Conservation (phyloP, 106 monocot species). For the Apostasia shenzhenica region DNA sequence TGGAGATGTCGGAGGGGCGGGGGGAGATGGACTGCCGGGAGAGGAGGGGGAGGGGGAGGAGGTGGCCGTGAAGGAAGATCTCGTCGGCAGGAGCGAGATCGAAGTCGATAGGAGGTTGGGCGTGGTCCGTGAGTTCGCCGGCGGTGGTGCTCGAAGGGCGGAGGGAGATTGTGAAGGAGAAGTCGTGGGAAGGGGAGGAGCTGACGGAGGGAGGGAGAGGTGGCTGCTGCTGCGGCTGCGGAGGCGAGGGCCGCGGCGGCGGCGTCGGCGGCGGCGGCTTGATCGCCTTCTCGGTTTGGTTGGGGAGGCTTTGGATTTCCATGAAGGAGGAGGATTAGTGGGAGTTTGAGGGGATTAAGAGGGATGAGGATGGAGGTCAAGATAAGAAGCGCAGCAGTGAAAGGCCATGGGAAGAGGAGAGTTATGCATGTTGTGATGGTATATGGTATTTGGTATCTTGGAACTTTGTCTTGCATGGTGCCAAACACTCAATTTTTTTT, state of each 20-base stretch:
- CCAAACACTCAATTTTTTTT: too few species aligned
- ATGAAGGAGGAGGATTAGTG: neutral
- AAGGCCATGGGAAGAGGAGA: too few species aligned
- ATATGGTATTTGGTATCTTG: too few species aligned
- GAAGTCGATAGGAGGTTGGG: neutral
- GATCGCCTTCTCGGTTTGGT: neutral
- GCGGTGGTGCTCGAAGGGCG: constrained; percentile 16
- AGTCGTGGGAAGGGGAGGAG: constrained; percentile 69
- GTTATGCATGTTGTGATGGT: too few species aligned
- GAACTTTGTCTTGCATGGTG: too few species aligned
- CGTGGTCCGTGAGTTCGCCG: neutral
- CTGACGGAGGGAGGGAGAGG: constrained; percentile 15
- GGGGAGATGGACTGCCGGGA: neutral
- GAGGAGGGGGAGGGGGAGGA: constrained; percentile 37
- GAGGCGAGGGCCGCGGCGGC: neutral
- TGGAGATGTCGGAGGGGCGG: neutral
- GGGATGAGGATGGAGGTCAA: too few species aligned
- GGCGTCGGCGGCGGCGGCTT: neutral
- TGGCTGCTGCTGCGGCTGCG: neutral
- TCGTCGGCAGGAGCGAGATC: constrained; percentile 74
- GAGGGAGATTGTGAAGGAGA: constrained; percentile 66
- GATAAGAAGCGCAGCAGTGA: too few species aligned
- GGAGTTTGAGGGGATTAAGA: too few species aligned
- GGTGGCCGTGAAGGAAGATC: constrained; percentile 78
- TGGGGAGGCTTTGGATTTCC: neutral